A percentile compares a stretch with the other conserved stretches of the same genome.
Conservation (phyloP, 2,329 filamentous ascomycete species). For the Thelonectria blattea region DNA sequence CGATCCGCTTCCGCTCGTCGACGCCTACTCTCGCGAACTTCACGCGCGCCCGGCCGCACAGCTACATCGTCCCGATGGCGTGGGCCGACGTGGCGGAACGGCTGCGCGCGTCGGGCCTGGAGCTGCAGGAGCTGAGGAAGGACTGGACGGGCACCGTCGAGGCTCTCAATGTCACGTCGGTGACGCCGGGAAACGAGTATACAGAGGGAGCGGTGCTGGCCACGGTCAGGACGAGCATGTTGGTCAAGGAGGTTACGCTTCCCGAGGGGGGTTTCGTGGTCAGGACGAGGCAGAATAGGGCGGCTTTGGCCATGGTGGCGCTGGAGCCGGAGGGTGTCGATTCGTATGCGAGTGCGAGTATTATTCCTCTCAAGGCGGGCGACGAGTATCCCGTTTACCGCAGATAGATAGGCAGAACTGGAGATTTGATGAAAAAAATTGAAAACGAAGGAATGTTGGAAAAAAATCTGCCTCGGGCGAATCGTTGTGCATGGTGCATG, state of each 20-base stretch:
- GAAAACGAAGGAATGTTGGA: neutral
- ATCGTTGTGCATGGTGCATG: neutral
- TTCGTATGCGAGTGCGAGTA: conserved; percentile 41
- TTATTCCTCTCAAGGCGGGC: conserved; percentile 36
- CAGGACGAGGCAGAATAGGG: conserved; percentile 43
- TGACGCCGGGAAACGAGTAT: conserved; percentile 28
- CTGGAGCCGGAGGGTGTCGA: conserved; percentile 44
- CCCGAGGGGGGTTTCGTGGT: conserved; percentile 41
- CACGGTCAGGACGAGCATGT: conserved; percentile 28
- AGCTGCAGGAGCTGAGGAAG: conserved; percentile 32
- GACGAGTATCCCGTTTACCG: conserved; percentile 42
- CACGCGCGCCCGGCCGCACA: conserved; percentile 39
- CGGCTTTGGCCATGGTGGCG: conserved; percentile 37
- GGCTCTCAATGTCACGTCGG: conserved; percentile 35
- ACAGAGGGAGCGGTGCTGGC: conserved; percentile 38
- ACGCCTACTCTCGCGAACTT: conserved; percentile 38
- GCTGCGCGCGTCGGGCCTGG: conserved; percentile 33
- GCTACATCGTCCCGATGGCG: conserved; percentile 39
- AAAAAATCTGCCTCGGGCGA: neutral
- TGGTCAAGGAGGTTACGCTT: conserved; percentile 29
- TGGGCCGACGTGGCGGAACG: conserved; percentile 40
- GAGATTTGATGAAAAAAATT: neutral
- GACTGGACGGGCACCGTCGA: conserved; percentile 38
- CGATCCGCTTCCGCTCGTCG: conserved; percentile 39
- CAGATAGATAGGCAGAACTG: neutral